Evolutionary conservation across 371 early-diverging fungal genomes (phyloP), one percentile per base, ranked within the genome.

Genomic region (Quaeritorhiza haematococci): DNA sequence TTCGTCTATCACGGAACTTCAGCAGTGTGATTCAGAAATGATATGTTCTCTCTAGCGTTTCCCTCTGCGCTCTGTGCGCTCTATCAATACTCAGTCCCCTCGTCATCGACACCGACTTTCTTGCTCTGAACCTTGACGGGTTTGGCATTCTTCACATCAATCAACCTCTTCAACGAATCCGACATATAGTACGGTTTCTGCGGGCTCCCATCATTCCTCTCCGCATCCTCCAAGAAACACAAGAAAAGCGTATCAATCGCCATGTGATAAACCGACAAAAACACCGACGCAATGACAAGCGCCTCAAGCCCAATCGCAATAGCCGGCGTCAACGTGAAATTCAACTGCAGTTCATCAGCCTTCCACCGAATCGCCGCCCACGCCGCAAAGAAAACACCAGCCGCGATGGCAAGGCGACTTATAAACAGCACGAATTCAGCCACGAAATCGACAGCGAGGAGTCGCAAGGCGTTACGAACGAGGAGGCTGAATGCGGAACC

Each of bases 221-320:
- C 80, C 17, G 52, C 59, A 53, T 82, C 82, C 44, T 76, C 76
- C 33, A 73, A 64, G 53, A 79, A 76, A 21, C 64, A 75, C 66
- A 82, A 28, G 58, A 82, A 82, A 19, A 82, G 67, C 28, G 82
- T 78, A 43, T 75, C 67, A 49, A 78, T 72, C 27, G 73, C 76
- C 70, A 78, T 67, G n/a, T 58, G 33, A 45, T 68, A 80, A 7
- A 78, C 59, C 6, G 69, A 58, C 34, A 76, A 53, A 56, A 82
- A 72, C 2, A 56, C 56, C 8, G 68, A 50, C 23, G 75, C 61
- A 13, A 80, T 69, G 21, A 78, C 41, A 55, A 61, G 72, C 21
- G 75, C 50, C 15, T 59, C 52, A 2, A 66, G 17, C 4, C 42
- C 65, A 26, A 63, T 46, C 7, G 62, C 21, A 17, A 58, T 41